These are phyloP conservation scores for Phyllosticta capitalensis DNA, from an alignment of 2,329 filamentous ascomycete genomes.

Conservation along the genomic window DNA sequence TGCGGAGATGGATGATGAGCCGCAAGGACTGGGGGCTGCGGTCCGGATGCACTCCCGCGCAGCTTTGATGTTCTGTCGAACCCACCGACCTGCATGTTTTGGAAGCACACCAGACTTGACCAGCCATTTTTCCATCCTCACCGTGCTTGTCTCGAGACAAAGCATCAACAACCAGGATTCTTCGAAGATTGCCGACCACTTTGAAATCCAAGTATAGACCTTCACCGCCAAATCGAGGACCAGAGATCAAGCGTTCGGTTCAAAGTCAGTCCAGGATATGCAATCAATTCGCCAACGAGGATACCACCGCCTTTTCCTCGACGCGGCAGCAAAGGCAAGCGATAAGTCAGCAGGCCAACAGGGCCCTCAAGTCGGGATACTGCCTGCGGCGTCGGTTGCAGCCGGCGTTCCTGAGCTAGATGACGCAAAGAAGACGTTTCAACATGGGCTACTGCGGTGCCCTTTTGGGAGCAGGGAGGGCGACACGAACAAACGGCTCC, in stretches of 20 bases:
- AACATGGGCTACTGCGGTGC: not conserved
- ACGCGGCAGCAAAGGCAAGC: not conserved
- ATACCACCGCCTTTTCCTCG: not conserved
- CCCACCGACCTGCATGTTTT: not conserved
- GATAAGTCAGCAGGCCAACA: not conserved
- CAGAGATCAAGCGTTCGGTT: not conserved
- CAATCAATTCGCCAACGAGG: not conserved
- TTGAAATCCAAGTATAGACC: no score
- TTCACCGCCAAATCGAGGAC: not conserved
- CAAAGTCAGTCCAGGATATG: not conserved
- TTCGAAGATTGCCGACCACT: no score
- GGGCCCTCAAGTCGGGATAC: not conserved
- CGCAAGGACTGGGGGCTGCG: conserved; percentile 7
- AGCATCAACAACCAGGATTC: no score
- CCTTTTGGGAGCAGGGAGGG: not conserved
- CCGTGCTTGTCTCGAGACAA: not conserved
- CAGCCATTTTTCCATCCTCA: not conserved
- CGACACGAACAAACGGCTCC: not conserved
- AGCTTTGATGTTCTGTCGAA: not conserved
- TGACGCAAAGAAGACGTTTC: not conserved
- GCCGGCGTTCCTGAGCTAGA: not conserved
- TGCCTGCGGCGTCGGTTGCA: not conserved
- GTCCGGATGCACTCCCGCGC: not conserved
- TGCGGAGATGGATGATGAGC: not conserved
- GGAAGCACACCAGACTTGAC: not conserved